phyloP scores from a whole-genome alignment of 2,329 filamentous ascomycete species.

The Aspergillus hortae region DNA sequence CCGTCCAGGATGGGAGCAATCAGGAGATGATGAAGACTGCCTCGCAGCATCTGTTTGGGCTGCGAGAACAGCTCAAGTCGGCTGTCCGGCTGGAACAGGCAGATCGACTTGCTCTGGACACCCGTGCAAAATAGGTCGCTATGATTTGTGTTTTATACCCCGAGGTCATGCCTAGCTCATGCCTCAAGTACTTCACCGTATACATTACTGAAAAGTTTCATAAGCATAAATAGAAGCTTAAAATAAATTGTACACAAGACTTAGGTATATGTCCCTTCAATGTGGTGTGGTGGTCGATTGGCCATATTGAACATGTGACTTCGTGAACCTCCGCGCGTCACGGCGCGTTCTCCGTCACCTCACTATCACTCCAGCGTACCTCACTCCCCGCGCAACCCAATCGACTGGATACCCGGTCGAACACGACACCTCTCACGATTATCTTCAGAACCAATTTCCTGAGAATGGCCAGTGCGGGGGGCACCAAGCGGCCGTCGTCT shows the following conservation, averaged over 20 bases:
- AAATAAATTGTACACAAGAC: not conserved
- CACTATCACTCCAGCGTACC: slow-evolving; percentile 9
- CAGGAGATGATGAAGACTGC: slow-evolving; percentile 53
- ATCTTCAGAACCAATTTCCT: slow-evolving; percentile 5
- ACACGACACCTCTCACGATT: slow-evolving; percentile 4
- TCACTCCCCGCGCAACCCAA: not conserved
- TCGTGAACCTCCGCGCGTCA: slow-evolving; percentile 27
- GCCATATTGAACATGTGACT: slow-evolving; percentile 34
- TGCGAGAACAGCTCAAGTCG: slow-evolving; percentile 54
- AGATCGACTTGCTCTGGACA: slow-evolving; percentile 58
- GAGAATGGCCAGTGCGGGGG: slow-evolving; percentile 26
- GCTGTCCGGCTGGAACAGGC: slow-evolving; percentile 56
- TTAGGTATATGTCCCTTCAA: not conserved
- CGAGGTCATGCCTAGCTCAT: slow-evolving; percentile 10
- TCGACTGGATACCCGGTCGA: not conserved
- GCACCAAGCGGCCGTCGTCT: slow-evolving; percentile 35
- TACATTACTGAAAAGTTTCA: too few species aligned
- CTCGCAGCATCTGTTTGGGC: slow-evolving; percentile 51
- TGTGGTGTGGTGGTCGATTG: not conserved
- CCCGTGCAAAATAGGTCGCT: slow-evolving; percentile 51
- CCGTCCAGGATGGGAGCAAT: slow-evolving; percentile 54
- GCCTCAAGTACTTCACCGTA: slow-evolving; percentile 7
- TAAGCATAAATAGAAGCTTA: not conserved
- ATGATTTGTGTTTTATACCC: slow-evolving; percentile 16
- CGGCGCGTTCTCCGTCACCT: slow-evolving; percentile 12